Percentiles rank a stretch among this genome's conserved stretches.
These are phyloP conservation scores for Rhizoclosmatium sp. DNA, from an alignment of 192 early-diverging fungal species.

Conservation along the genomic window DNA sequence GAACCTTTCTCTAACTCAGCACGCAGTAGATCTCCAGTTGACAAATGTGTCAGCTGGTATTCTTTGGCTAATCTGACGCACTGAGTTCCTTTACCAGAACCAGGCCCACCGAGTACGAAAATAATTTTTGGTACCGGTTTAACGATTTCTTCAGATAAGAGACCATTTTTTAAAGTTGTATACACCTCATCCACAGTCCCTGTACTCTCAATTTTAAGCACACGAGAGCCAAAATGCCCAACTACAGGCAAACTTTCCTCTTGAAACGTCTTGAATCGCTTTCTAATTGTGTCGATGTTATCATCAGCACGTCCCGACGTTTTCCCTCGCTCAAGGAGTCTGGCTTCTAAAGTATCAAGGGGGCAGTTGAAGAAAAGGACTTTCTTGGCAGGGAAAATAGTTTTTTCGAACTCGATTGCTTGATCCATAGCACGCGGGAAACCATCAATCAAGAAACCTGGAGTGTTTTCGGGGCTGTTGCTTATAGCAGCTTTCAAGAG, in stretches of 20 bases:
- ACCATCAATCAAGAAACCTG: slow-evolving; percentile 69
- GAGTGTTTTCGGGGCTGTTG: slow-evolving; percentile 11
- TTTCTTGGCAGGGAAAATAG: slow-evolving; percentile 49
- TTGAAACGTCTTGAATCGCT: slow-evolving; percentile 57
- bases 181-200: slow-evolving; percentile 28
- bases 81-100: slow-evolving; percentile 64
- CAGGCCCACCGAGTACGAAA: slow-evolving; percentile 63
- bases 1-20: slow-evolving; percentile 58
- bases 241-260: slow-evolving; percentile 55
- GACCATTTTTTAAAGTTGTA: background rate
- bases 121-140: slow-evolving; percentile 48
- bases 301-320: slow-evolving; percentile 67
- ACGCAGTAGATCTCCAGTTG: slow-evolving; percentile 69
- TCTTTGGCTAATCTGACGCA: slow-evolving; percentile 57
- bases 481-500: slow-evolving; percentile 43
- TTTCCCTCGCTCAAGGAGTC: slow-evolving; percentile 64
- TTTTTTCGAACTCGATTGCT: slow-evolving; percentile 54
- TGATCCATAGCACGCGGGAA: slow-evolving; percentile 72
- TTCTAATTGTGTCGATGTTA: slow-evolving; percentile 63
- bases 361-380: slow-evolving; percentile 63
- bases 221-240: slow-evolving; percentile 39
- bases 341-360: slow-evolving; percentile 44
- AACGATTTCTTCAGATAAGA: slow-evolving; percentile 16
- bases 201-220: slow-evolving; percentile 39
- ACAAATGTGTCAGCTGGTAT: slow-evolving; percentile 58